phyloP scores from a whole-genome alignment of 306 rosid species.

The Lathyrus sativus region DNA sequence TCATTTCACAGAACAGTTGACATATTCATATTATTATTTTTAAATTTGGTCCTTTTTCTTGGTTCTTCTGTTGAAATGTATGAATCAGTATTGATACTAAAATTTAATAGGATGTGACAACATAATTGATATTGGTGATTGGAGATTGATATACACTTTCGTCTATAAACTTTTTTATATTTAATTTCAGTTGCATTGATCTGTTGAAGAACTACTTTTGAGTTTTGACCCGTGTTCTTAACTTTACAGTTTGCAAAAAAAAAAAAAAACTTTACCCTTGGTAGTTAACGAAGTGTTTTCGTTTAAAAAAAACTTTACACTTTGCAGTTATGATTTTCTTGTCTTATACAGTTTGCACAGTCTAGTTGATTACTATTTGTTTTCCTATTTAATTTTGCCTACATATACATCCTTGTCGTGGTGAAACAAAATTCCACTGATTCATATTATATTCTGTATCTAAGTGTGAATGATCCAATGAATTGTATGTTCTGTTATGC shows the following conservation, averaged over 20 bases:
- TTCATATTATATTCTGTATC: conserved; percentile 17
- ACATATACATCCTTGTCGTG: conserved; percentile 20
- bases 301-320: background rate
- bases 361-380: conserved; percentile 20
- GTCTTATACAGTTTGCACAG: conserved; percentile 21
- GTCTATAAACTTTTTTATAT: background rate
- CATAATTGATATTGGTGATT: conserved; percentile 17
- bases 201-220: conserved; percentile 1
- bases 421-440: conserved; percentile 5
- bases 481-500: conserved; percentile 12
- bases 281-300: too few species aligned
- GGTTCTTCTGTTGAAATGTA: background rate
- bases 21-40: conserved; percentile 10
- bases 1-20: conserved; percentile 5
- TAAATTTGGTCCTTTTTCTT: conserved; percentile 24
- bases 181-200: conserved; percentile 27
- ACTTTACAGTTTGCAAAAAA: background rate
- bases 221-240: conserved; percentile 13
- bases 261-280: too few species aligned
- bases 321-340: conserved; percentile 10
- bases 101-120: conserved; percentile 7
- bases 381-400: conserved; percentile 2
- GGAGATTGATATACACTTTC: conserved; percentile 10
- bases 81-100: conserved; percentile 18
- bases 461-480: conserved; percentile 12